Evolutionary conservation across 148 eudicot species (phyloP).

Genomic region (Silene conica): DNA sequence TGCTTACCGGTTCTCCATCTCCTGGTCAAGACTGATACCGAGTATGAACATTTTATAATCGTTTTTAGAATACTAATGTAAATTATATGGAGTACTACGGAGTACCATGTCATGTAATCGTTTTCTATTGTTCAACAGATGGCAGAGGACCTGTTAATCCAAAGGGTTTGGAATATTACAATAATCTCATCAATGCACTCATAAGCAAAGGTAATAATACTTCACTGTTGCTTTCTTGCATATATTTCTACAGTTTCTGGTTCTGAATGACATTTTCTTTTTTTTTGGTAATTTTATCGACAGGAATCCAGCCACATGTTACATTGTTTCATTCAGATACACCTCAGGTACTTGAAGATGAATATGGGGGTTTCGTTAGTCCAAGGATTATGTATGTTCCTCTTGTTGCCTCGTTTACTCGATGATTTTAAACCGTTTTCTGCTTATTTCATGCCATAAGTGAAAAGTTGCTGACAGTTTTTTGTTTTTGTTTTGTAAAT

Average conservation of each 20-base stretch:
- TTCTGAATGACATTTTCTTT: no score
- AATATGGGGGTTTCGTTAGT: conserved; percentile 64
- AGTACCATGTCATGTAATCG: no score
- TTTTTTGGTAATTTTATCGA: background rate
- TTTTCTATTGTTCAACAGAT: conserved; percentile 22
- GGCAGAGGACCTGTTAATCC: conserved; percentile 45
- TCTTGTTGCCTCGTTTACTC: background rate
- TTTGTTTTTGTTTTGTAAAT: background rate
- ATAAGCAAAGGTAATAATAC: conserved; percentile 36
- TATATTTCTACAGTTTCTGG: no score
- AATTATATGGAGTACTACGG: background rate
- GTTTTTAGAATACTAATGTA: background rate
- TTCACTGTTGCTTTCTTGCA: background rate
- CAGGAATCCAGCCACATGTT: conserved; percentile 77
- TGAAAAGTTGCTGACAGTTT: background rate
- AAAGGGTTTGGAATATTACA: conserved; percentile 48
- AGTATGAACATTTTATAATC: conserved; percentile 14
- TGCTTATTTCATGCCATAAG: no score
- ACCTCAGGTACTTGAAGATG: conserved; percentile 66
- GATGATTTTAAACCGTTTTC: background rate
- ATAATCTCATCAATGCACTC: conserved; percentile 54
- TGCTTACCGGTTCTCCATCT: conserved; percentile 54
- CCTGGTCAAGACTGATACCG: conserved; percentile 62
- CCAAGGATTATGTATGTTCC: conserved; percentile 39
- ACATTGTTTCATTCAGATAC: conserved; percentile 51